A percentile compares a stretch with the other conserved stretches of the same genome.
These are phyloP conservation scores for Diaporthe destruens DNA, from an alignment of 2,329 filamentous ascomycete genomes.

Conservation along the genomic window DNA sequence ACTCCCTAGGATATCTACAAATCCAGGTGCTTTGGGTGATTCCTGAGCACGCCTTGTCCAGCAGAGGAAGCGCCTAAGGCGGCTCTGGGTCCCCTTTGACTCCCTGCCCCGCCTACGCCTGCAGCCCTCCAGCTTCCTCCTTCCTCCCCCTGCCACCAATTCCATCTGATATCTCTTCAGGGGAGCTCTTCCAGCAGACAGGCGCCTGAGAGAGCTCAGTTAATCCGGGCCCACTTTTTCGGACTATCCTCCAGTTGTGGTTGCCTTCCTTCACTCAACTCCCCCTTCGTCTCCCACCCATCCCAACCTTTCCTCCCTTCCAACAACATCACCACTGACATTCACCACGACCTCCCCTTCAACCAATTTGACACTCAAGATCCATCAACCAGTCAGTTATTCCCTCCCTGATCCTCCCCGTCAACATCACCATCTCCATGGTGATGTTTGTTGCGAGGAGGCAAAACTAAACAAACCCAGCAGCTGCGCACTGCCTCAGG, in stretches of 20 bases:
- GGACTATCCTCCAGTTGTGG: background rate
- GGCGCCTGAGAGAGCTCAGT: background rate
- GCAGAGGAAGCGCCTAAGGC: background rate
- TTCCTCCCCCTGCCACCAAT: background rate
- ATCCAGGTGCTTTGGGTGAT: no score
- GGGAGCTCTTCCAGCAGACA: background rate
- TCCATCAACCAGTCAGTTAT: constrained; percentile 8
- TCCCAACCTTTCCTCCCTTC: constrained; percentile 11
- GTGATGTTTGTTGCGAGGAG: background rate
- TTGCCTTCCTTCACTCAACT: background rate
- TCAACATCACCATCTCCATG: background rate
- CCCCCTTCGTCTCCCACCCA: background rate
- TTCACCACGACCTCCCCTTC: background rate
- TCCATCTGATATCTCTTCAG: background rate
- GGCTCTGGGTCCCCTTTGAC: background rate
- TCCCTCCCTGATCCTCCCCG: background rate
- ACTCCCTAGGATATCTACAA: background rate
- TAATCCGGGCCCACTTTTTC: background rate
- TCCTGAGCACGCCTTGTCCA: background rate
- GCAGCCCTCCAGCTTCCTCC: background rate
- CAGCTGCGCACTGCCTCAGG: constrained; percentile 8
- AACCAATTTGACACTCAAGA: background rate
- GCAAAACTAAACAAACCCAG: background rate
- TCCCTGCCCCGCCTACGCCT: background rate
- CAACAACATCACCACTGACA: background rate